These are phyloP conservation scores for Bruguiera sexangula DNA, from an alignment of 345 rosid genomes.

Conservation along the genomic window DNA sequence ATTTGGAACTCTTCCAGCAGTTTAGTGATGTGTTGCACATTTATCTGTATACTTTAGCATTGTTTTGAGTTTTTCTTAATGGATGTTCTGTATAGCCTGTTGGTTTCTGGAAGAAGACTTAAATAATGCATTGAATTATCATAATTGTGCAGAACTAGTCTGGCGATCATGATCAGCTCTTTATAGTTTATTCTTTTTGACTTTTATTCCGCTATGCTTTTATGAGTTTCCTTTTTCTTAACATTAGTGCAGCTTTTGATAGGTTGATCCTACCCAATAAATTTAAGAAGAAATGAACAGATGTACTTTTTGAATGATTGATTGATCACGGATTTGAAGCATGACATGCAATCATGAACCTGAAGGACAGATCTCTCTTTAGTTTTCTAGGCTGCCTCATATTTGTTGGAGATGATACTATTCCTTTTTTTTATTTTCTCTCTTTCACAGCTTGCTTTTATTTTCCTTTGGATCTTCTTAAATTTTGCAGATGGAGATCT, in stretches of 20 bases:
- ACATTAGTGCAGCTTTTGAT: constrained; percentile 13
- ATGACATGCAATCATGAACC: constrained; percentile 12
- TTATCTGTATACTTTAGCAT: no score
- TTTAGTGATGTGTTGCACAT: no score
- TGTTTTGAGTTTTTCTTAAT: no score
- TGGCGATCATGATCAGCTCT: constrained; percentile 16
- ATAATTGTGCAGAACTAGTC: background rate
- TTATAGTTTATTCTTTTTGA: constrained; percentile 16
- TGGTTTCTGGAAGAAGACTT: no score
- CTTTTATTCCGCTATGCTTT: constrained; percentile 18
- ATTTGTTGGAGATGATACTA: background rate
- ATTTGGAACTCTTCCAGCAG: no score
- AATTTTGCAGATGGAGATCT: background rate
- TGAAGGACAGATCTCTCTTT: constrained; percentile 5
- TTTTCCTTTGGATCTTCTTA: background rate
- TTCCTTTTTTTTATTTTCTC: background rate
- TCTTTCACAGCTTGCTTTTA: background rate
- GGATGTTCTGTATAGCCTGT: no score
- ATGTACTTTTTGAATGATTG: constrained; percentile 2
- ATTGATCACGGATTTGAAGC: constrained; percentile 10
- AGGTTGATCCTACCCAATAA: background rate
- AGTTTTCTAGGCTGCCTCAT: background rate
- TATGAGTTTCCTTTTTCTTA: constrained; percentile 16
- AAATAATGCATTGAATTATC: no score
- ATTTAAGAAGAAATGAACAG: background rate